Base-by-base conservation (phyloP, 176 grass and related monocot genomes). In the Oryza officinalis region DNA sequence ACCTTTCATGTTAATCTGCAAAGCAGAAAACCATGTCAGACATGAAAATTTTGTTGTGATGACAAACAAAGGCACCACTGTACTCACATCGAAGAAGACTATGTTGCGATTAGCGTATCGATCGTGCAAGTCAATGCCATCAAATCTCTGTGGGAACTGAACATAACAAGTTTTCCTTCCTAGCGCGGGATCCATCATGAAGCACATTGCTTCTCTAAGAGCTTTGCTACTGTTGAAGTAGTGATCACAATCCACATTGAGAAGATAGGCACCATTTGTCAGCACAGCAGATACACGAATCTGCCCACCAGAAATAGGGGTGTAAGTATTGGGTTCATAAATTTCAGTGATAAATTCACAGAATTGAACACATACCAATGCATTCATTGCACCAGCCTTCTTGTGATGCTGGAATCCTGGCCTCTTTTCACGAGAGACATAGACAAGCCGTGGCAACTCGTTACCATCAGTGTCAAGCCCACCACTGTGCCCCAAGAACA, bases 171-270 rank as follows among this genome's bases (percentile, higher is more conserved):
- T 99, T 89, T 99, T 99, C 86, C 87, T 96, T 89, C 93, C 91
- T 33, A 92, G 70, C 23, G 91, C 93, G 1, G 97, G 97, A 72
- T 99, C 97, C 97, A 99, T 99, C 97, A 99, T 96, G 79, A 99
- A 99, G 84, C 97, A 99, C 97, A 99, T 99, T 73, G 97, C 97
- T 81, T 99, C 97, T 85, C 92, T 90, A 64, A 99, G 93, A 90
- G 97, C 97, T 89, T 99, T 99, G 91, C 97, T 99, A 84, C 90
- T 99, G 43, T 99, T 99, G 86, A 99, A 99, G 81, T 99, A 99
- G 47, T 99, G 97, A 87, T 99, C 97, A 96, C 97, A 99, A 91
- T 99, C 97, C 91, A 99, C 97, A 92, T 99, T 99, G 72, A 99
- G 91, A 83, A 99, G 93, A 77, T 99, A 99, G 57, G 97, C 97